phyloP scores from a whole-genome alignment of 129 eudicot genomes.

The Glebionis coronaria region DNA sequence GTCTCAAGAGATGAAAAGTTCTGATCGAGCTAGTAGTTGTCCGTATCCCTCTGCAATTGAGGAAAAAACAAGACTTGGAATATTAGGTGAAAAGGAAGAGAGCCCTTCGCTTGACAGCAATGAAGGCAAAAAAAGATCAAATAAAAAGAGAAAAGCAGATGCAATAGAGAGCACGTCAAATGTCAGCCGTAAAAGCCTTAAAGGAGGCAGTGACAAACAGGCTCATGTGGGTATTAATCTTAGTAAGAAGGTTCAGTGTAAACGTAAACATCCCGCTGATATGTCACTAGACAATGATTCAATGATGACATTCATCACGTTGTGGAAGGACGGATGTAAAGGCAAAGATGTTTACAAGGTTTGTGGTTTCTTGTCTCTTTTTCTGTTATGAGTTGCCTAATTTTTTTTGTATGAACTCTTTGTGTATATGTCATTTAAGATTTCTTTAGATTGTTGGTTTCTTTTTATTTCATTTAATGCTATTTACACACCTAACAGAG shows the following conservation, averaged over 20 bases:
- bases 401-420: not conserved
- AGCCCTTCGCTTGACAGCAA: slow-evolving; percentile 11
- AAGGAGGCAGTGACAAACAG: slow-evolving; percentile 19
- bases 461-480: not conserved
- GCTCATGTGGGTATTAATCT: slow-evolving; percentile 7
- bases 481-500: slow-evolving; percentile 4
- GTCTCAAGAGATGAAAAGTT: slow-evolving; percentile 34
- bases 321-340: slow-evolving; percentile 74
- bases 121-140: slow-evolving; percentile 1
- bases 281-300: slow-evolving; percentile 30
- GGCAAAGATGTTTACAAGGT: slow-evolving; percentile 46
- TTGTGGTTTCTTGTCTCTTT: slow-evolving; percentile 10
- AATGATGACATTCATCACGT: slow-evolving; percentile 45
- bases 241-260: slow-evolving; percentile 15
- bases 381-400: not conserved
- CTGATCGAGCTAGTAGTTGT: slow-evolving; percentile 43
- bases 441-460: too few species aligned
- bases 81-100: slow-evolving; percentile 37
- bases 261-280: slow-evolving; percentile 8
- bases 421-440: not conserved
- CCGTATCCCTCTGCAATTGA: slow-evolving; percentile 73
- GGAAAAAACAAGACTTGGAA: slow-evolving; percentile 67
- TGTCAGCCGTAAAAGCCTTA: slow-evolving; percentile 17
- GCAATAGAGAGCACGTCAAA: slow-evolving; percentile 11
- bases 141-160: slow-evolving; percentile 34